Evolutionary conservation across 2,329 filamentous ascomycete species (phyloP), one percentile per base, ranked within the genome.

Genomic region (Aspergillus glaucus): DNA sequence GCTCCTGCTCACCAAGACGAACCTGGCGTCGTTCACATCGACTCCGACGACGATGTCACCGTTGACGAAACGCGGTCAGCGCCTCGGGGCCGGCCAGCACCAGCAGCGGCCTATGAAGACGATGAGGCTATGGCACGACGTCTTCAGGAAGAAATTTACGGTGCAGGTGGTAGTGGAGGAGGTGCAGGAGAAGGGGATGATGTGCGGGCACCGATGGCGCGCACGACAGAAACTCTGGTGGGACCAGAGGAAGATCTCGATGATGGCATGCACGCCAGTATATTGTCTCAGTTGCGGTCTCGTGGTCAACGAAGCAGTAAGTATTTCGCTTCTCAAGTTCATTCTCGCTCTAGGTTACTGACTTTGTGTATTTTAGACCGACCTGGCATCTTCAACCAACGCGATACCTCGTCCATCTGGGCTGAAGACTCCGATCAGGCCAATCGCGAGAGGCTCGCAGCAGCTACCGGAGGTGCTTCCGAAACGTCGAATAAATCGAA

Each of bases 71-170:
- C 57, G 47, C 55, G 55, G 53, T 54, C 56, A 43, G 56, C 66
- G 22, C 62, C 61, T n/a, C 55, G 53, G 39, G 50, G 51, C 52
- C 58, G 21, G 48, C 70, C 77, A 36, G 71, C 71, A 8, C 48
- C 54, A 40, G 71, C 69, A 28, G 70, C 67, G 75, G 83, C 61
- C 46, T 81, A 87, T 56, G 91, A 96, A 55, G 90, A 95, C 61
- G 93, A 98, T 62, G 91, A 89, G 46, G 91, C 88, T 40, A 92
- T 97, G 84, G 93, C 93, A 6, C 82, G 91, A 66, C 82, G 88
- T 49, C 69, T 98, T 51, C 93, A 98, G 67, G 87, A 98, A 62
- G 90, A 98, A 69, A 79, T 95, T 63, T 97, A 96, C 60, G 79
- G 80, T 46, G 79, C 70, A 36, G 73, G 54, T n/a, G 41, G 41